Evolutionary conservation across 2,329 filamentous ascomycete species (phyloP).

Genomic region (Pseudocercospora macadamiae): DNA sequence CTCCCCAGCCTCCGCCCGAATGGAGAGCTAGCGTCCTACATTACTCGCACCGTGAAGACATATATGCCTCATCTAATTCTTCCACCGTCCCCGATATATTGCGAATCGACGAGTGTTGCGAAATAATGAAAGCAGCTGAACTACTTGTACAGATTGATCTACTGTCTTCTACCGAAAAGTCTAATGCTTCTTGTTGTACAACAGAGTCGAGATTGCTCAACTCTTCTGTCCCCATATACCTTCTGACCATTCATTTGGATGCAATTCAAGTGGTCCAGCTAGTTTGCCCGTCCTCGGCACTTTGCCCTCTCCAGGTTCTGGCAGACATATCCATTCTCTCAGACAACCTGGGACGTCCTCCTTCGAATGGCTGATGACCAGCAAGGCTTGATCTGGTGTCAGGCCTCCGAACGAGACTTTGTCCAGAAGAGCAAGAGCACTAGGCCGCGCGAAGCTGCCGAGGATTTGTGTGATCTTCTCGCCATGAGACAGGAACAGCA

Average conservation of each 20-base stretch:
- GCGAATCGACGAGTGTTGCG: background rate
- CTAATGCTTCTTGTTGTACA: background rate
- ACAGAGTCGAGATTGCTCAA: background rate
- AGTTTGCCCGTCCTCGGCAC: conserved; percentile 67
- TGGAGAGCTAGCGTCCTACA: background rate
- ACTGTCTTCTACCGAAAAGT: background rate
- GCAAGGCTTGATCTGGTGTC: conserved; percentile 71
- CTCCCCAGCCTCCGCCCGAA: background rate
- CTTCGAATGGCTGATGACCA: conserved; percentile 89
- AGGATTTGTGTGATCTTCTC: conserved; percentile 32
- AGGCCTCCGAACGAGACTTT: conserved; percentile 64
- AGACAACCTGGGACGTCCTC: conserved; percentile 88
- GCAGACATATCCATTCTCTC: conserved; percentile 82
- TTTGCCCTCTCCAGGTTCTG: conserved; percentile 68
- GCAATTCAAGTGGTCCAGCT: conserved; percentile 39
- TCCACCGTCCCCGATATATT: too few relatives aligned
- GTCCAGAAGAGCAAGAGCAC: conserved; percentile 44
- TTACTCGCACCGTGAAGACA: background rate
- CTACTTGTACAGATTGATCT: background rate
- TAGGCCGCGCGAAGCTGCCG: conserved; percentile 18
- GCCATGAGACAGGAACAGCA: conserved; percentile 69
- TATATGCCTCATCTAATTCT: conserved; percentile 2
- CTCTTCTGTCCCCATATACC: conserved; percentile 33
- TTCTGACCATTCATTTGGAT: conserved; percentile 32
- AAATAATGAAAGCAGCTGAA: background rate